A percentile compares a stretch with the other conserved stretches of the same genome.
These are phyloP conservation scores for Suhomyces coccinellae DNA, from an alignment of 1,139 yeast genomes.

Conservation along the genomic window DNA sequence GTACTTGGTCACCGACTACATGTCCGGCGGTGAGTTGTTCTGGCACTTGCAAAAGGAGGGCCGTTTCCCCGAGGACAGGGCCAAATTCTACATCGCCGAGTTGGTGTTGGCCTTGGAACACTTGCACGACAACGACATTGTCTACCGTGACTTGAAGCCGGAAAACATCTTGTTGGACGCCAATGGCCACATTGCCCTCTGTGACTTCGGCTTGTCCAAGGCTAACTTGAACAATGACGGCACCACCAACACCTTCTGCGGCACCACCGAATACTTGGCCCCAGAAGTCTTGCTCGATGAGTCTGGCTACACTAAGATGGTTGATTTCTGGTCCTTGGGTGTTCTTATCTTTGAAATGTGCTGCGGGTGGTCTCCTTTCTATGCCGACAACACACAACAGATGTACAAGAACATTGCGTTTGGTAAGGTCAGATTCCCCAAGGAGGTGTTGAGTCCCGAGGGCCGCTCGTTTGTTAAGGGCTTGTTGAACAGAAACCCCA, in stretches of 20 bases:
- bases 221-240: slow-evolving; percentile 86
- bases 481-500: slow-evolving; percentile 88
- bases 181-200: slow-evolving; percentile 92
- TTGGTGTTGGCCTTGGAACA: slow-evolving; percentile 88
- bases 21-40: slow-evolving; percentile 97
- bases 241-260: slow-evolving; percentile 95
- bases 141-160: slow-evolving; percentile 92
- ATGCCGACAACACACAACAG: slow-evolving; percentile 95
- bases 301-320: slow-evolving; percentile 82
- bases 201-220: slow-evolving; percentile 95
- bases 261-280: slow-evolving; percentile 90
- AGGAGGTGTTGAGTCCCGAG: slow-evolving; percentile 86
- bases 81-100: slow-evolving; percentile 95
- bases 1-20: slow-evolving; percentile 91
- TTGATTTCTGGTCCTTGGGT: slow-evolving; percentile 84
- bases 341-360: slow-evolving; percentile 85
- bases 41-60: slow-evolving; percentile 98
- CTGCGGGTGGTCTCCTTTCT: slow-evolving; percentile 99
- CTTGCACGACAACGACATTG: slow-evolving; percentile 88
- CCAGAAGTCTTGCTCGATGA: slow-evolving; percentile 83
- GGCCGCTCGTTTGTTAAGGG: slow-evolving; percentile 96
- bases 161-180: slow-evolving; percentile 93
- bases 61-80: slow-evolving; percentile 86
- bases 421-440: slow-evolving; percentile 95
- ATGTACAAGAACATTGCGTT: slow-evolving; percentile 98